Evolutionary conservation across 768 basidiomycete genomes (phyloP).

Genomic region (Amanita fuliginea): DNA sequence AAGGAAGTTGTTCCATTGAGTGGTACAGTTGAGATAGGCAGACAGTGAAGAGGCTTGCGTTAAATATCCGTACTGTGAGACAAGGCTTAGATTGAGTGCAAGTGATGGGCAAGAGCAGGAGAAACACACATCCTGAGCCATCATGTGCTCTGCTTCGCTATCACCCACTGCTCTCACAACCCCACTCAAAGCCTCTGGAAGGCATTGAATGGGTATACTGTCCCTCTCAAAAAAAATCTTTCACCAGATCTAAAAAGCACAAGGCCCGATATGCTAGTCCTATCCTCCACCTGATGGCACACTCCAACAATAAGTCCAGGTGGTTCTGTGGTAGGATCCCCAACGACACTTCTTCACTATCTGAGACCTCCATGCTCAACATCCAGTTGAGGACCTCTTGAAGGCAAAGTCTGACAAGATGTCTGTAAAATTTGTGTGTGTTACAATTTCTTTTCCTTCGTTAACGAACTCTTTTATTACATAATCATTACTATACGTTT

Average conservation of each 20-base stretch:
- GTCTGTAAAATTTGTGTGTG: constrained; percentile 76
- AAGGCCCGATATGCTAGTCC: constrained; percentile 65
- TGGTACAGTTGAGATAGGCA: constrained; percentile 79
- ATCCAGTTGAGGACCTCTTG: constrained; percentile 80
- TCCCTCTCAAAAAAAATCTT: constrained; percentile 79
- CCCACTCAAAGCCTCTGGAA: too few relatives aligned
- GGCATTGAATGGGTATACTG: constrained; percentile 87
- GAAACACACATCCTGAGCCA: constrained; percentile 64
- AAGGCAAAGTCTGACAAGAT: constrained; percentile 75
- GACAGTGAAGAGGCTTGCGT: too few relatives aligned
- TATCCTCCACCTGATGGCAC: constrained; percentile 85
- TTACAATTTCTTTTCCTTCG: too few relatives aligned
- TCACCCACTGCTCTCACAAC: constrained; percentile 64
- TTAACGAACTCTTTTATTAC: too few relatives aligned
- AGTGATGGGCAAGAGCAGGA: constrained; percentile 4
- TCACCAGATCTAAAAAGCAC: constrained; percentile 79
- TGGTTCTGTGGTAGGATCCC: constrained; percentile 78
- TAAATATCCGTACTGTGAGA: constrained; percentile 52
- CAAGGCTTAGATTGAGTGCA: constrained; percentile 7
- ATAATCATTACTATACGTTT: too few relatives aligned
- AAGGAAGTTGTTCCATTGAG: constrained; percentile 65
- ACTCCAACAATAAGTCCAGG: constrained; percentile 77
- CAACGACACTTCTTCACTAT: constrained; percentile 90
- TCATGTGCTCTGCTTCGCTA: constrained; percentile 66
- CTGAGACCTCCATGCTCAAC: constrained; percentile 83